Conservation (phyloP, 2,329 filamentous ascomycete species). For the Dactylellina leptospora region DNA sequence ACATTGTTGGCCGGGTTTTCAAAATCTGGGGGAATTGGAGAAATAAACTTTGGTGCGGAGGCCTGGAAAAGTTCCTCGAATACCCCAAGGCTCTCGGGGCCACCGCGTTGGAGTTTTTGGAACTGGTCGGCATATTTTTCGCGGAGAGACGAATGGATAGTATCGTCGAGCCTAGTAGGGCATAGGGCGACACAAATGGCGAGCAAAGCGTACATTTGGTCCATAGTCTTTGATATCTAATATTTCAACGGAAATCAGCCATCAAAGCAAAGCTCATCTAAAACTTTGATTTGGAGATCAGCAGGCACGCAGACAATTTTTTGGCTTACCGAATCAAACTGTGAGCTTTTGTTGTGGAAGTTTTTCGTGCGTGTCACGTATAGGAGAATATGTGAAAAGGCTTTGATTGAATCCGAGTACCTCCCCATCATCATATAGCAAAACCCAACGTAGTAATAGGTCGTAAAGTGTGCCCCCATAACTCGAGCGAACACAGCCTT, state of each 20-base stretch:
- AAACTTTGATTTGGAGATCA: too few relatives aligned
- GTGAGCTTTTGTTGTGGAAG: conserved; percentile 95
- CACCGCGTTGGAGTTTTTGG: conserved; percentile 92
- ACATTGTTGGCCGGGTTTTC: conserved; percentile 95
- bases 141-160: conserved; percentile 94
- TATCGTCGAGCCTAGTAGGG: conserved; percentile 95
- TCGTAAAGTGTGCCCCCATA: conserved; percentile 99
- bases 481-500: conserved; percentile 99
- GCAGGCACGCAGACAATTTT: background rate
- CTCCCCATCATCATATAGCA: conserved; percentile 99
- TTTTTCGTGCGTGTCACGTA: conserved; percentile 99
- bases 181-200: conserved; percentile 99
- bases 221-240: conserved; percentile 96
- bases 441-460: conserved; percentile 95
- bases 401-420: conserved; percentile 98
- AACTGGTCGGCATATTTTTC: conserved; percentile 99
- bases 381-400: conserved; percentile 99
- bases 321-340: conserved; percentile 78
- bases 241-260: background rate
- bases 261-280: too few relatives aligned
- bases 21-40: conserved; percentile 94
- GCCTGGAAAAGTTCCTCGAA: conserved; percentile 98
- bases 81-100: conserved; percentile 91
- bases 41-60: conserved; percentile 99
- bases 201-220: conserved; percentile 99